Evolutionary conservation across 805 yeast genomes (phyloP), one percentile per base, ranked within the genome.

Genomic region (Torulaspora quercuum): DNA sequence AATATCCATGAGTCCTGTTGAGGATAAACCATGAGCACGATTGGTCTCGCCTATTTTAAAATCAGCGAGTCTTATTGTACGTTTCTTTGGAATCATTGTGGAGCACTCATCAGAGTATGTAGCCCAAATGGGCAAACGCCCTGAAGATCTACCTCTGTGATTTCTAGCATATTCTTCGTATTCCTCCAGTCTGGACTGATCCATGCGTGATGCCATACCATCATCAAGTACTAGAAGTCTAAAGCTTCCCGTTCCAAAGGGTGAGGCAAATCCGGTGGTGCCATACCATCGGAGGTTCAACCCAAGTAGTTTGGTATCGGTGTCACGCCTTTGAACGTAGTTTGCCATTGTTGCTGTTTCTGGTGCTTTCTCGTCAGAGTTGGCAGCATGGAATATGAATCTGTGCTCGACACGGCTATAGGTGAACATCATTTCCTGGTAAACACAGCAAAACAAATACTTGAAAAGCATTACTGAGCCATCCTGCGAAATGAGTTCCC

Each of bases 231-330:
- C 53, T 14, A 63, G 29, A 6, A 66, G 45, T 27, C 63, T 62
- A 37, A 67, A 55, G 29, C 48, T 53, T 7, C 57, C 57, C 3
- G 67, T 52, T 1, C 68, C 67, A 33, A 57, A 57, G 1, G 58
- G 55, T 0, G 68, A 55, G 2, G 64, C 52, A 33, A 61, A 49
- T 4, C 63, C 59, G 1, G 69, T 59, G 4, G 66, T 59, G 1
- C 72, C 72, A 12, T 55, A 47, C 72, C 72, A 67, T 42, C 68
- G 53, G 13, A 65, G 38, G 34, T 59, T 59, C n/a, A 66, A 44
- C 2, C 45, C 55, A 31, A 50, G 53, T 15, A 52, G 41, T 6
- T 35, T 30, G 3, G 65, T 53, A 42, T 67, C 71, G 1, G 63
- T 54, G 36, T 57, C 57, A 11, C 62, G 54, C 10, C 60, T 50